Percentiles rank a stretch among this genome's conserved stretches.
Conservation (phyloP, 495 filamentous ascomycete genomes). For the Penicillium malachiteum region DNA sequence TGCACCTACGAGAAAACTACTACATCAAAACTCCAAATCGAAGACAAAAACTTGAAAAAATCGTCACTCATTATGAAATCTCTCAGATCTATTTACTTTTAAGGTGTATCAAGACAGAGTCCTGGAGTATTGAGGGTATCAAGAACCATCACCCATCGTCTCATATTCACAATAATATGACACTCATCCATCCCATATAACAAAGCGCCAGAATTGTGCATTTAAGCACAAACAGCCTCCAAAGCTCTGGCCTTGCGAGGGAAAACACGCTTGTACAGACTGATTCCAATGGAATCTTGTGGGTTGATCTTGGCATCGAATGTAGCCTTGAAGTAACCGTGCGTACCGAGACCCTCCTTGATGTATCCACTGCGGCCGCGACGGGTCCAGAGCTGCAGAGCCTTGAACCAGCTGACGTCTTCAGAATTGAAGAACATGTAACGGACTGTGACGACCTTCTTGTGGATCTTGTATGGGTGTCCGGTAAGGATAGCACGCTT, state of each 20-base stretch:
- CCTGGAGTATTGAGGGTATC: constrained; percentile 10
- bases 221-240: constrained; percentile 34
- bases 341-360: constrained; percentile 91
- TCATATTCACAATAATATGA: constrained; percentile 29
- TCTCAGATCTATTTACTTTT: constrained; percentile 35
- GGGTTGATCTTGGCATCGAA: constrained; percentile 96
- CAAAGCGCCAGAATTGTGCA: constrained; percentile 1
- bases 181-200: constrained; percentile 22
- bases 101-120: constrained; percentile 22
- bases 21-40: too few relatives aligned
- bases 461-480: constrained; percentile 98
- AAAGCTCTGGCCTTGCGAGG: constrained; percentile 65
- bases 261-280: constrained; percentile 91
- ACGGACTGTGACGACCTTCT: constrained; percentile 88
- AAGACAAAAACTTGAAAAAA: constrained; percentile 13
- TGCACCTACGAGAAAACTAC: background rate
- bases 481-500: constrained; percentile 94
- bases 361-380: constrained; percentile 83
- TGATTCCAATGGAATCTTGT: constrained; percentile 87
- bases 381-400: constrained; percentile 90
- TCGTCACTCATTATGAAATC: constrained; percentile 40
- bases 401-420: constrained; percentile 96
- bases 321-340: constrained; percentile 98
- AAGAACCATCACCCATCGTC: constrained; percentile 23
- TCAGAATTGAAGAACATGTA: constrained; percentile 99